These are phyloP conservation scores for Thraustotheca clavata DNA, from an alignment of 352 stramenopile genomes.

Conservation along the genomic window DNA sequence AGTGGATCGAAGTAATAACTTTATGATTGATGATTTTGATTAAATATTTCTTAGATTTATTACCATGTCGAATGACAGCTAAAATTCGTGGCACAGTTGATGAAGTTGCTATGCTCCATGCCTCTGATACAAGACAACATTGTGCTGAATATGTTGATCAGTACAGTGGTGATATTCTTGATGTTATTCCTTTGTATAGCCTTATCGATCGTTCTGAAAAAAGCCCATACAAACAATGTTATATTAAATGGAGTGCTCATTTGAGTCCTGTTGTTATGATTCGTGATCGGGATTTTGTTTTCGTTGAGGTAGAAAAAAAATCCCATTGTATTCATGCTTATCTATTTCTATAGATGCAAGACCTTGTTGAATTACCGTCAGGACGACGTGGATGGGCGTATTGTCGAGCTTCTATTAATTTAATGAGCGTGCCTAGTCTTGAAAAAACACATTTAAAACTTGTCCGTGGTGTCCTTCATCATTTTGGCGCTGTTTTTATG, in stretches of 20 bases:
- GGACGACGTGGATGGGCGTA: slow-evolving; percentile 9
- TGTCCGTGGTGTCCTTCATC: slow-evolving; percentile 1
- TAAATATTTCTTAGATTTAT: background rate
- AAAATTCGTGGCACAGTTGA: slow-evolving; percentile 9
- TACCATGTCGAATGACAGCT: slow-evolving; percentile 2
- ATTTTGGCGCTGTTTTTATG: slow-evolving; percentile 3
- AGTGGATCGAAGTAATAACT: background rate
- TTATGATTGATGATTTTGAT: background rate
- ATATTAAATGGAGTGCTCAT: slow-evolving; percentile 3
- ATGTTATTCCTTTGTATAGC: slow-evolving; percentile 10
- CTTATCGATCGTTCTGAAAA: background rate
- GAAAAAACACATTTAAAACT: background rate
- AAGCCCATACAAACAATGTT: background rate
- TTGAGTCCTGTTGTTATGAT: background rate
- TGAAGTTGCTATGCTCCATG: slow-evolving; percentile 16
- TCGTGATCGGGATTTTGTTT: slow-evolving; percentile 11
- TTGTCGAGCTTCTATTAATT: slow-evolving; percentile 6
- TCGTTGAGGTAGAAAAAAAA: slow-evolving; percentile 2
- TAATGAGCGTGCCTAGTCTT: background rate
- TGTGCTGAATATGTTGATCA: background rate
- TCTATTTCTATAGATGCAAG: slow-evolving; percentile 12
- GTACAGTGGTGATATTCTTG: background rate
- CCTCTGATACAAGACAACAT: slow-evolving; percentile 3
- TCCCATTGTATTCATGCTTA: too few species aligned
- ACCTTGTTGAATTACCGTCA: background rate